These are phyloP conservation scores for Calycina herbarum DNA, from an alignment of 2,329 filamentous ascomycete genomes.

Conservation along the genomic window DNA sequence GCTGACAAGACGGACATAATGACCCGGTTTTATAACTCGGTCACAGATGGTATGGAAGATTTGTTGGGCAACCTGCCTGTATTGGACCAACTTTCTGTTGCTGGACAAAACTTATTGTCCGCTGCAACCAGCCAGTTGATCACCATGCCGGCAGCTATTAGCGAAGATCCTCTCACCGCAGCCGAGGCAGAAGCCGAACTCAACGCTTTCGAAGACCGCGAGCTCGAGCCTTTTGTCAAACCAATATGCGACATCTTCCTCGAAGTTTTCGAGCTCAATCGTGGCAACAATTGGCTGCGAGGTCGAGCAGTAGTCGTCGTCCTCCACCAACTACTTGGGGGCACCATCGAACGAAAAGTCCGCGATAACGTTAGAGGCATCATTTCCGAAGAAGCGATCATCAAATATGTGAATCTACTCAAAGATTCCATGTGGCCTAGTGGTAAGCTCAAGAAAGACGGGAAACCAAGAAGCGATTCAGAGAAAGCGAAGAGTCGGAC, in stretches of 20 bases:
- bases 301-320: slow-evolving; percentile 95
- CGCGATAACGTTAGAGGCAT: slow-evolving; percentile 77
- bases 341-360: slow-evolving; percentile 94
- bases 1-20: slow-evolving; percentile 84
- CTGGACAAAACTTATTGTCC: slow-evolving; percentile 86
- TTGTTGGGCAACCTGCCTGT: slow-evolving; percentile 95
- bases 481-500: slow-evolving; percentile 80
- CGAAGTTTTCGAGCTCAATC: slow-evolving; percentile 91
- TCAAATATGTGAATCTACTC: slow-evolving; percentile 73
- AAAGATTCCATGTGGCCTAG: slow-evolving; percentile 79
- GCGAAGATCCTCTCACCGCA: slow-evolving; percentile 51
- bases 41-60: slow-evolving; percentile 97
- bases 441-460: slow-evolving; percentile 53
- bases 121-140: slow-evolving; percentile 68
- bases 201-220: slow-evolving; percentile 86
- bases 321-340: slow-evolving; percentile 89
- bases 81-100: slow-evolving; percentile 87
- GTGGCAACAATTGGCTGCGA: slow-evolving; percentile 94
- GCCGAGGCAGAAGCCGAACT: slow-evolving; percentile 91
- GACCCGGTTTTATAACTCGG: slow-evolving; percentile 91
- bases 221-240: slow-evolving; percentile 93
- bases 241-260: slow-evolving; percentile 98
- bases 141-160: slow-evolving; percentile 52
- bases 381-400: slow-evolving; percentile 74
- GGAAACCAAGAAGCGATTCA: slow-evolving; percentile 59